Evolutionary conservation across 1,139 yeast species (phyloP), one percentile per base, ranked within the genome.

Genomic region (Citeromyces siamensis): DNA sequence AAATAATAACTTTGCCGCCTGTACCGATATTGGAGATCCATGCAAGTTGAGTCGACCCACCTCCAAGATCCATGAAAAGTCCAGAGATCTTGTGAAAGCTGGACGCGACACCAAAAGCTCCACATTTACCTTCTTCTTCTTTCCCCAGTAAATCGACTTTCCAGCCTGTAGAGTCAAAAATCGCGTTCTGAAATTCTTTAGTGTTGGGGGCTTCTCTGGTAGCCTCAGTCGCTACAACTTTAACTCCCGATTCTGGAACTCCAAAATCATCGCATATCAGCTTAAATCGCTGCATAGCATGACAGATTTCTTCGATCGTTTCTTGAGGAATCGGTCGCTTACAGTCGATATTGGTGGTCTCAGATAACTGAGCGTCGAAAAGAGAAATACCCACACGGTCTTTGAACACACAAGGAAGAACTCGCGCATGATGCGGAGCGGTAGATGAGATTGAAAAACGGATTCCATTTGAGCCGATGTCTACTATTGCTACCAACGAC

Each of bases 321-420:
- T 66, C 68, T 6, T 59, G 58, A 0, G 81, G 75, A 32, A 75
- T 75, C 2, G 76, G 76, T 8, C 59, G 59, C 44, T 66, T 69
- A 18, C 55, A 57, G 7, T 51, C 47, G 7, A 61, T 46, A 38
- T 58, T 27, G 42, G 49, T 37, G 32, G 43, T 45, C 7, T 53
- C 52, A 32, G 58, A 54, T 37, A 65, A 59, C 45, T 71, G 76
- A 1, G 71, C 75, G 44, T 75, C 83, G 47, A 71, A 75, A 18
- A 78, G 52, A 0, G 83, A 73, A 12, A 78, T 72, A 2, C 81
- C 79, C 2, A 78, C 65, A 36, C 83, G 56, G 46, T 78, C 85
- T 44, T 77, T 79, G 53, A 72, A 78, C 13, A 76, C 71, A 47
- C 82, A 74, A 0, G 86, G 85, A 66, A 77, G 68, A 3, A 75